phyloP scores from a whole-genome alignment of 2,329 filamentous ascomycete species.

The Juglanconis oblonga region DNA sequence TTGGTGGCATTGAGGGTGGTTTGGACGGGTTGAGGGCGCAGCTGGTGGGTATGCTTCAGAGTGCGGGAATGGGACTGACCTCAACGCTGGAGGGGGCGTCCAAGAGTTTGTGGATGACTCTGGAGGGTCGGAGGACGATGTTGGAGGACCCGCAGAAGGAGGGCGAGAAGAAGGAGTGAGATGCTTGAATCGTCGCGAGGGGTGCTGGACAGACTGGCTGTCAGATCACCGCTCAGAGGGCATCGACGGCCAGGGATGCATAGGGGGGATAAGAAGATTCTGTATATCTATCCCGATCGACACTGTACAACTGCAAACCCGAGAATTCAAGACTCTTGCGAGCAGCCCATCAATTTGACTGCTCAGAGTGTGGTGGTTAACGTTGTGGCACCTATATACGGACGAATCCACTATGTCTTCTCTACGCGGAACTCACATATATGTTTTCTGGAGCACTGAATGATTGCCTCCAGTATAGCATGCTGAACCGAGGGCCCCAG shows the following conservation, averaged over 20 bases:
- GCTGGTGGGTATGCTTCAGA: constrained; percentile 77
- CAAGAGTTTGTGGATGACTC: constrained; percentile 80
- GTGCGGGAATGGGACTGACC: constrained; percentile 73
- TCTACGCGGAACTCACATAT: too few relatives aligned
- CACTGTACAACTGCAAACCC: not conserved
- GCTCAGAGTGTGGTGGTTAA: too few relatives aligned
- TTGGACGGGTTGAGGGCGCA: constrained; percentile 77
- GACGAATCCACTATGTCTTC: too few relatives aligned
- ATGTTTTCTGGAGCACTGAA: too few relatives aligned
- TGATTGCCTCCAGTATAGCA: too few relatives aligned
- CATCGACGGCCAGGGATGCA: not conserved
- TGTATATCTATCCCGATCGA: not conserved
- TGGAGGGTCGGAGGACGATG: constrained; percentile 78
- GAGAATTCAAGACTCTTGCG: not conserved
- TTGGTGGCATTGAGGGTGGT: constrained; percentile 75
- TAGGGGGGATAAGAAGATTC: not conserved
- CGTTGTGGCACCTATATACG: too few relatives aligned
- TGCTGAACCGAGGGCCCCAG: too few relatives aligned
- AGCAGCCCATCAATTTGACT: too few relatives aligned
- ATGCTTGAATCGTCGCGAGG: not conserved
- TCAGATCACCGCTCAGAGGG: not conserved
- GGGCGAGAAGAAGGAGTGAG: constrained; percentile 27
- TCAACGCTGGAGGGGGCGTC: constrained; percentile 74
- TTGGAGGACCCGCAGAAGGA: constrained; percentile 67
- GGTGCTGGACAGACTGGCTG: not conserved